A percentile compares a stretch with the other conserved stretches of the same genome.
phyloP scores from a whole-genome alignment of 2,329 filamentous ascomycete species.

The Aspergillus sp. region DNA sequence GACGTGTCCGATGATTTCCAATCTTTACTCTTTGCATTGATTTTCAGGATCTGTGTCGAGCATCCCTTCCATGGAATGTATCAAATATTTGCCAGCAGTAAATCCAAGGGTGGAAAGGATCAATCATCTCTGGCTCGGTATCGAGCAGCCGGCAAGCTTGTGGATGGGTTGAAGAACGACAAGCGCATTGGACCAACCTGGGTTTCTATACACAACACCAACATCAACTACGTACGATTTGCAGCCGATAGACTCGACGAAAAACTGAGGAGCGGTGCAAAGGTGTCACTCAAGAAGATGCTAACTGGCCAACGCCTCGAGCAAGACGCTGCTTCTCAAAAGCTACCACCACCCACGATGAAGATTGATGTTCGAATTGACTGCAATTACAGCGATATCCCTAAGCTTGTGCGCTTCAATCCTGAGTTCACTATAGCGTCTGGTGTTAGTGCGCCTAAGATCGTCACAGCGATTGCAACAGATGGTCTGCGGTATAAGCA shows the following conservation, averaged over 20 bases:
- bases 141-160: constrained; percentile 66
- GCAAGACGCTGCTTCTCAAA: constrained; percentile 58
- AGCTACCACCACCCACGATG: constrained; percentile 85
- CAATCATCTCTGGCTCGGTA: constrained; percentile 69
- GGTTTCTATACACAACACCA: constrained; percentile 68
- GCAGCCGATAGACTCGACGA: constrained; percentile 47
- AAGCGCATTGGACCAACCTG: constrained; percentile 55
- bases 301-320: constrained; percentile 59
- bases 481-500: constrained; percentile 81
- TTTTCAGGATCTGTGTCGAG: constrained; percentile 80
- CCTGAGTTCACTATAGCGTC: constrained; percentile 78
- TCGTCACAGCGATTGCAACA: constrained; percentile 74
- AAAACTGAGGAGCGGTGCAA: constrained; percentile 63
- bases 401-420: constrained; percentile 68
- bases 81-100: constrained; percentile 82
- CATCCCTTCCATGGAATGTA: constrained; percentile 98
- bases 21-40: constrained; percentile 64
- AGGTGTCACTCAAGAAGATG: constrained; percentile 60
- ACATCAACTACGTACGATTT: constrained; percentile 56
- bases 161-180: constrained; percentile 54
- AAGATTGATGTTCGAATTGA: constrained; percentile 69
- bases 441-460: constrained; percentile 89
- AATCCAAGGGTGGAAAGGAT: constrained; percentile 64
- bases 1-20: constrained; percentile 70
- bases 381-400: constrained; percentile 71